phyloP scores from a whole-genome alignment of 225 moss, liverwort and hornwort genomes.

The Bryoerythrophyllum caledonicum region DNA sequence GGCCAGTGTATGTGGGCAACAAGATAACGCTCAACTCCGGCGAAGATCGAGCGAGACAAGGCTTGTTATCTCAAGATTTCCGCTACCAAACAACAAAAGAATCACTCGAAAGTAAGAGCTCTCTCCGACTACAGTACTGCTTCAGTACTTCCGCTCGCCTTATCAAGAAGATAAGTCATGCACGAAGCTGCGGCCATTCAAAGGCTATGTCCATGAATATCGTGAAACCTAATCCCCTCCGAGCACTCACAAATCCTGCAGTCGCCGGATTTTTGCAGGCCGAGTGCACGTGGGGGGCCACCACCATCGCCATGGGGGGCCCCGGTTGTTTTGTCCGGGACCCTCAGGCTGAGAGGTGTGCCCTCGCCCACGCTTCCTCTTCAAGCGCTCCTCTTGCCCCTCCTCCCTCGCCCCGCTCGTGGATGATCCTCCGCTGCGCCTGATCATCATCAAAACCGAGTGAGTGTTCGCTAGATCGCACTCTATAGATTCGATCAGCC shows the following conservation, averaged over 20 bases:
- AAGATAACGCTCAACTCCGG: not conserved
- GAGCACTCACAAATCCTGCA: too few relatives aligned
- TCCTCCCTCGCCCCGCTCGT: conserved; percentile 10
- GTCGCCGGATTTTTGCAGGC: not conserved
- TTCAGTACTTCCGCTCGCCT: too few relatives aligned
- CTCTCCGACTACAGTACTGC: too few relatives aligned
- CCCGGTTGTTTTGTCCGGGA: conserved; percentile 24
- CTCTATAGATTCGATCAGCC: too few relatives aligned
- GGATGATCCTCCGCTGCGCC: not conserved
- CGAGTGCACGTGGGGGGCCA: conserved; percentile 30
- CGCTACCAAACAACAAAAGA: too few relatives aligned
- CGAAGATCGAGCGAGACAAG: conserved; percentile 14
- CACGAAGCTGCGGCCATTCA: conserved; percentile 43
- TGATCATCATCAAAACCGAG: not conserved
- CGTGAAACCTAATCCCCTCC: too few relatives aligned
- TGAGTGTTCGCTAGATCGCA: too few relatives aligned
- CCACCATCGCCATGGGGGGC: too few relatives aligned
- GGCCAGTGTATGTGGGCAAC: too few relatives aligned
- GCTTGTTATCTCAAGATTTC: conserved; percentile 12
- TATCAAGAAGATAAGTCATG: not conserved
- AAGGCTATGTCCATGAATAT: conserved; percentile 7
- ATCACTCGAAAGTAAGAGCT: too few relatives aligned
- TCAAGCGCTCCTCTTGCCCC: not conserved
- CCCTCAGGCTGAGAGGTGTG: too few relatives aligned
- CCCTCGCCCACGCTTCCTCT: too few relatives aligned